Percentiles rank a stretch among this genome's conserved stretches.
Evolutionary conservation across 2,329 filamentous ascomycete species (phyloP).

Genomic region (Alternaria atra): DNA sequence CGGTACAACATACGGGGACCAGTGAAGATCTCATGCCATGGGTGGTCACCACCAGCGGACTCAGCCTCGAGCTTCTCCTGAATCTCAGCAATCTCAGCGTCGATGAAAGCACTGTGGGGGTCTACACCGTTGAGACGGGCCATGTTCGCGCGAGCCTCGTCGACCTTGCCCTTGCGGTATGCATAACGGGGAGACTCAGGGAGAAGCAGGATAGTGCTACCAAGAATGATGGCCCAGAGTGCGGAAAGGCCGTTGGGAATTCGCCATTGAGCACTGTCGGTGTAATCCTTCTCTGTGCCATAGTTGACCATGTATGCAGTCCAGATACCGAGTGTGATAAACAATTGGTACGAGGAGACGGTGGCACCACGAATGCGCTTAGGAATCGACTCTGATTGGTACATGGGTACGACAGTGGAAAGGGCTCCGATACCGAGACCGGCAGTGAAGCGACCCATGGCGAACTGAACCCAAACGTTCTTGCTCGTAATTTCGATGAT

Average conservation of each 20-base stretch:
- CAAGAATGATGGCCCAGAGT: slow-evolving; percentile 64
- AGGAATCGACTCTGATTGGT: slow-evolving; percentile 72
- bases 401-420: slow-evolving; percentile 67
- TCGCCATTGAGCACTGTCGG: slow-evolving; percentile 67
- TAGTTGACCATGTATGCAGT: slow-evolving; percentile 64
- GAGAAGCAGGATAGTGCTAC: slow-evolving; percentile 63
- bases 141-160: slow-evolving; percentile 62
- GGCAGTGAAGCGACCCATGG: slow-evolving; percentile 68
- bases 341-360: slow-evolving; percentile 71
- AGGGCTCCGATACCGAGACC: slow-evolving; percentile 72
- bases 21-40: slow-evolving; percentile 68
- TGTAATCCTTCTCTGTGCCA: slow-evolving; percentile 62
- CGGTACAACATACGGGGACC: slow-evolving; percentile 74
- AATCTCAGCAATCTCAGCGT: slow-evolving; percentile 65
- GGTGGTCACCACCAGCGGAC: slow-evolving; percentile 47
- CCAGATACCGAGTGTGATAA: slow-evolving; percentile 74
- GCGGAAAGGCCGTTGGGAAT: slow-evolving; percentile 70
- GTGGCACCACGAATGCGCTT: slow-evolving; percentile 71
- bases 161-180: slow-evolving; percentile 62
- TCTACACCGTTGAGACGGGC: slow-evolving; percentile 64
- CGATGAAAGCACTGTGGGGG: slow-evolving; percentile 62
- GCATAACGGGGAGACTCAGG: slow-evolving; percentile 67
- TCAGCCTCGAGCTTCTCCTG: slow-evolving; percentile 65
- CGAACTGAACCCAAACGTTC: slow-evolving; percentile 69
- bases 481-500: slow-evolving; percentile 71